Conservation (phyloP, 2,329 filamentous ascomycete species). For the Clarireedia sp. region DNA sequence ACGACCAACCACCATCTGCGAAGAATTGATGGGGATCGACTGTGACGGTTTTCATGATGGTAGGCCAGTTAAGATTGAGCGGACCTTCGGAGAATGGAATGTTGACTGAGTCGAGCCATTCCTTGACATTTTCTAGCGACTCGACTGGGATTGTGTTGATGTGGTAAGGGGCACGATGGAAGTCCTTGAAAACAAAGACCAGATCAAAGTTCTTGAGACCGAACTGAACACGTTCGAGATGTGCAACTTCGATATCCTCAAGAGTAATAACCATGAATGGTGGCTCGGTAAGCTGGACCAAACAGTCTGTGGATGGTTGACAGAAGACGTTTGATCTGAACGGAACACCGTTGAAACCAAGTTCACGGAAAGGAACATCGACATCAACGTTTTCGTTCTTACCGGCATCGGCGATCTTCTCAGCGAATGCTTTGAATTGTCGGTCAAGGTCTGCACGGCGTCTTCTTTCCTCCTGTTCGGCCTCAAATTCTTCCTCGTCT, state of each 20-base stretch:
- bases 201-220: slow-evolving; percentile 98
- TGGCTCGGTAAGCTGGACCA: slow-evolving; percentile 93
- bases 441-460: slow-evolving; percentile 87
- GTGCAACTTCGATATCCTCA: slow-evolving; percentile 91
- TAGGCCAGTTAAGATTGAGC: slow-evolving; percentile 96
- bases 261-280: slow-evolving; percentile 95
- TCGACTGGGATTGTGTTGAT: slow-evolving; percentile 98
- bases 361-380: slow-evolving; percentile 92
- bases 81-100: slow-evolving; percentile 92
- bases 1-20: slow-evolving; percentile 88
- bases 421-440: slow-evolving; percentile 90
- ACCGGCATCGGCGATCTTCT: slow-evolving; percentile 94
- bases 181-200: slow-evolving; percentile 98
- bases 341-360: slow-evolving; percentile 94
- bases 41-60: slow-evolving; percentile 98
- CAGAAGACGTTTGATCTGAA: slow-evolving; percentile 93
- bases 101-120: slow-evolving; percentile 93
- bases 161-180: slow-evolving; percentile 79
- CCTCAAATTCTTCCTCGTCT: slow-evolving; percentile 97
- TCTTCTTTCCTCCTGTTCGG: slow-evolving; percentile 92
- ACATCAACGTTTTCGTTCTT: slow-evolving; percentile 86
- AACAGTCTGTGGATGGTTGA: slow-evolving; percentile 90
- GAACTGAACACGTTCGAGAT: slow-evolving; percentile 92
- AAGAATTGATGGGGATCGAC: slow-evolving; percentile 94
- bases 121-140: slow-evolving; percentile 88